A percentile compares a stretch with the other conserved stretches of the same genome.
Evolutionary conservation across 345 rosid species (phyloP).

Genomic region (Populus euphratica): DNA sequence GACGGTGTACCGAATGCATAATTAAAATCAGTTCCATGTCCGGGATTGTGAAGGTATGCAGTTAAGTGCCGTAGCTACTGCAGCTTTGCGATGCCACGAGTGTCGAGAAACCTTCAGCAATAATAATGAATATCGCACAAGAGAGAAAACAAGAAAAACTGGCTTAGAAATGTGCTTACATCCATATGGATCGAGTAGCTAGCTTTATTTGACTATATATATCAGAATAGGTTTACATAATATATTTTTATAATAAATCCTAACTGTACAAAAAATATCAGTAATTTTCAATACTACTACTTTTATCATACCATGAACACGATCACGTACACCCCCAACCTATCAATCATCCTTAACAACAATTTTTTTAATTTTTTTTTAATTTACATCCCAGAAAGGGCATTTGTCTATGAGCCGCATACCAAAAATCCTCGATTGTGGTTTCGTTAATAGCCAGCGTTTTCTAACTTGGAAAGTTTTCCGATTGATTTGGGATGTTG

Average conservation of each 20-base stretch:
- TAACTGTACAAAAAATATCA: no score
- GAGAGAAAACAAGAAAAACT: no score
- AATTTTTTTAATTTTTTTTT: no score
- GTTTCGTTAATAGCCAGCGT: conserved; percentile 19
- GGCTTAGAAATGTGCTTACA: no score
- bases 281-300: no score
- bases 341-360: background rate
- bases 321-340: background rate
- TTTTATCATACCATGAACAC: background rate
- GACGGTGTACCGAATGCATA: conserved; percentile 18
- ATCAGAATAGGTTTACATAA: background rate
- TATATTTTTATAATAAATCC: no score
- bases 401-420: no score
- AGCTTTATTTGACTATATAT: background rate
- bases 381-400: no score
- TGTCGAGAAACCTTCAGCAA: no score
- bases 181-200: no score
- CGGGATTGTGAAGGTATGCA: background rate
- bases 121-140: no score
- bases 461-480: conserved; percentile 28
- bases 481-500: conserved; percentile 30
- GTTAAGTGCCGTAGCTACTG: conserved; percentile 25
- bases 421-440: conserved; percentile 24
- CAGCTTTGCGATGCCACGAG: conserved; percentile 19
- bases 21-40: conserved; percentile 11